Conservation (phyloP, 2,329 filamentous ascomycete species). For the Sporothrix pseudoabietina region DNA sequence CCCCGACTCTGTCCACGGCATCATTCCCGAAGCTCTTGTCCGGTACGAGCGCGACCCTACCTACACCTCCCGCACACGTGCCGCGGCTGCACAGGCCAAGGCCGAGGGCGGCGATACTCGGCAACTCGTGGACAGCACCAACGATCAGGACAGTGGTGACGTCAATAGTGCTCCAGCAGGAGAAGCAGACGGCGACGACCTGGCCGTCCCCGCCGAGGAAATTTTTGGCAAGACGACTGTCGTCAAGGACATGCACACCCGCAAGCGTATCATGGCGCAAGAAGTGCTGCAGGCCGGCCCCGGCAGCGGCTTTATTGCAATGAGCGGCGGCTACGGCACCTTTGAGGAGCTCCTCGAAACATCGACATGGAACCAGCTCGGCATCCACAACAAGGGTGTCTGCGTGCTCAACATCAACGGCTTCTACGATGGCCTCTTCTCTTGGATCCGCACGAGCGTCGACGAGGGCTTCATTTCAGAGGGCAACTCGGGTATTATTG, state of each 20-base stretch:
- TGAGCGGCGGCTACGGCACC: slow-evolving; percentile 90
- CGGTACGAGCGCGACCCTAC: slow-evolving; percentile 70
- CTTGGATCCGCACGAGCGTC: slow-evolving; percentile 78
- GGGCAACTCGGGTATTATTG: slow-evolving; percentile 73
- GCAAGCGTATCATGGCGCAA: slow-evolving; percentile 90
- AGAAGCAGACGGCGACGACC: slow-evolving; percentile 33
- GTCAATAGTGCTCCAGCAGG: background rate
- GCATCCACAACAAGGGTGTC: slow-evolving; percentile 80
- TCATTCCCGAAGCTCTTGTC: slow-evolving; percentile 86
- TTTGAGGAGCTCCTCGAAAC: slow-evolving; percentile 94
- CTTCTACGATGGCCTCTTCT: slow-evolving; percentile 85
- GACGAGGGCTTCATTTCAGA: slow-evolving; percentile 73
- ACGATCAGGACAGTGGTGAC: background rate
- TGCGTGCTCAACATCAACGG: slow-evolving; percentile 84
- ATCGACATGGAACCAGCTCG: slow-evolving; percentile 93
- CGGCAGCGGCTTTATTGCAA: slow-evolving; percentile 84
- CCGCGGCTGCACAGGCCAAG: slow-evolving; percentile 39
- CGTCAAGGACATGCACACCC: slow-evolving; percentile 93
- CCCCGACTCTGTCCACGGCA: slow-evolving; percentile 81
- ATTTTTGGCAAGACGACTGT: slow-evolving; percentile 83
- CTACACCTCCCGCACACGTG: slow-evolving; percentile 46
- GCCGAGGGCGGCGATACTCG: slow-evolving; percentile 24
- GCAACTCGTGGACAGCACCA: slow-evolving; percentile 15
- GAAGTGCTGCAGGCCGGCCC: slow-evolving; percentile 80
- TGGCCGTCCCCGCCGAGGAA: slow-evolving; percentile 63